Conservation (phyloP, 805 yeast species). For the Metschnikowia gruessii region DNA sequence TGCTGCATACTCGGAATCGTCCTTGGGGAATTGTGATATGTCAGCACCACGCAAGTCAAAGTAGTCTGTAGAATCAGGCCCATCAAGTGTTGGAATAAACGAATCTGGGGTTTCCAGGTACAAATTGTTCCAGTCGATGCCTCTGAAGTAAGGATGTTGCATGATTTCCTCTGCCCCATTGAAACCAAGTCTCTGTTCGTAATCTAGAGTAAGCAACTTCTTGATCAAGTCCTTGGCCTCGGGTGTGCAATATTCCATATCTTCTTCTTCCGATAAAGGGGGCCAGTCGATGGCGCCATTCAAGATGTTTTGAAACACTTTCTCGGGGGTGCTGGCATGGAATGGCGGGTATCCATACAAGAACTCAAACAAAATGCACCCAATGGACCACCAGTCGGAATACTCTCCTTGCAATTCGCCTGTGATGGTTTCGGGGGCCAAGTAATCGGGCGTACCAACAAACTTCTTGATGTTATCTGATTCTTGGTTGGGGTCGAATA, state of each 20-base stretch:
- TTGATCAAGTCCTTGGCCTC: constrained; percentile 73
- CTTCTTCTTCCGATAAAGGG: constrained; percentile 52
- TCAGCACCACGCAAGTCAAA: constrained; percentile 90
- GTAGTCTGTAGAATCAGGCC: constrained; percentile 87
- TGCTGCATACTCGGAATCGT: constrained; percentile 28
- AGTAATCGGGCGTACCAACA: constrained; percentile 96
- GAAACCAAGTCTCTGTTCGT: constrained; percentile 67
- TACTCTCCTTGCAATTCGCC: constrained; percentile 81
- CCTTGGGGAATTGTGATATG: constrained; percentile 56
- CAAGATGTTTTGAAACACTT: constrained; percentile 79
- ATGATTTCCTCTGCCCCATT: constrained; percentile 78
- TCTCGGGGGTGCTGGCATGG: constrained; percentile 74
- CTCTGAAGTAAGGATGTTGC: constrained; percentile 71
- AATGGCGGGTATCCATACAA: constrained; percentile 94
- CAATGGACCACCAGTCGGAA: constrained; percentile 99
- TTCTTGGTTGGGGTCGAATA: constrained; percentile 68
- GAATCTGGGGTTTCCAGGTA: constrained; percentile 66
- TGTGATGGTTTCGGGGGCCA: constrained; percentile 92
- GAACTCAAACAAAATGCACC: constrained; percentile 91
- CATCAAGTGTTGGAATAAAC: constrained; percentile 73
- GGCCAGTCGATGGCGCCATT: constrained; percentile 85
- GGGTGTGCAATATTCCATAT: constrained; percentile 49
- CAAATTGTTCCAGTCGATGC: constrained; percentile 69
- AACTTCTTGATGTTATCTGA: constrained; percentile 53
- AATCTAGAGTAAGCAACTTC: constrained; percentile 60